phyloP scores from a whole-genome alignment of 2,329 filamentous ascomycete species.

The Pyrenochaeta sp. region DNA sequence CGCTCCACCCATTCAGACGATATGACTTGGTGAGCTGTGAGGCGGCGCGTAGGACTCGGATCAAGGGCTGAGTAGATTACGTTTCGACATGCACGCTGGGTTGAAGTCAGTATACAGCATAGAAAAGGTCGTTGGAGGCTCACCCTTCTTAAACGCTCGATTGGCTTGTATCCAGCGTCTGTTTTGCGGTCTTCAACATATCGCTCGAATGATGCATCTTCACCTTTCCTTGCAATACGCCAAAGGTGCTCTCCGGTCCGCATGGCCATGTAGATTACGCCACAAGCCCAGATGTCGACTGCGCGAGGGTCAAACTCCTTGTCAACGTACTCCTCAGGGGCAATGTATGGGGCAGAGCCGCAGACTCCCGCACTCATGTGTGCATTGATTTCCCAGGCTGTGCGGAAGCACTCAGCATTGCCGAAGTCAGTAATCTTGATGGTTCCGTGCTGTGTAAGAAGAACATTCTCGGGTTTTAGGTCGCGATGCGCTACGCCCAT shows the following conservation, averaged over 20 bases:
- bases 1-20: conserved; percentile 99
- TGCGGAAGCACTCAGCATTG: conserved; percentile 98
- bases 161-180: conserved; percentile 94
- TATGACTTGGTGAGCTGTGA: conserved; percentile 94
- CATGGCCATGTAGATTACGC: conserved; percentile 99
- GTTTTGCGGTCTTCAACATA: conserved; percentile 93
- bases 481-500: conserved; percentile 99
- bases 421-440: conserved; percentile 99
- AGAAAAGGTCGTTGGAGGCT: conserved; percentile 57
- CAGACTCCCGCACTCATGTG: conserved; percentile 98
- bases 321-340: conserved; percentile 94
- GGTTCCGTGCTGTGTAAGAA: conserved; percentile 89
- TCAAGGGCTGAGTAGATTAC: conserved; percentile 99
- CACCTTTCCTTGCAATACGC: conserved; percentile 93
- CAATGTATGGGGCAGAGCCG: conserved; percentile 95
- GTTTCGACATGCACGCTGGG: conserved; percentile 91
- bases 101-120: no score
- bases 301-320: conserved; percentile 96
- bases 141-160: conserved; percentile 94
- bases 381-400: conserved; percentile 98
- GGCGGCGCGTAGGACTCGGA: conserved; percentile 88
- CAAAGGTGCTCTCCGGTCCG: conserved; percentile 93
- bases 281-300: conserved; percentile 98
- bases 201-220: conserved; percentile 95
- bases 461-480: conserved; percentile 93